These are phyloP conservation scores for Bruguiera sexangula DNA, from an alignment of 345 rosid genomes.

Conservation along the genomic window DNA sequence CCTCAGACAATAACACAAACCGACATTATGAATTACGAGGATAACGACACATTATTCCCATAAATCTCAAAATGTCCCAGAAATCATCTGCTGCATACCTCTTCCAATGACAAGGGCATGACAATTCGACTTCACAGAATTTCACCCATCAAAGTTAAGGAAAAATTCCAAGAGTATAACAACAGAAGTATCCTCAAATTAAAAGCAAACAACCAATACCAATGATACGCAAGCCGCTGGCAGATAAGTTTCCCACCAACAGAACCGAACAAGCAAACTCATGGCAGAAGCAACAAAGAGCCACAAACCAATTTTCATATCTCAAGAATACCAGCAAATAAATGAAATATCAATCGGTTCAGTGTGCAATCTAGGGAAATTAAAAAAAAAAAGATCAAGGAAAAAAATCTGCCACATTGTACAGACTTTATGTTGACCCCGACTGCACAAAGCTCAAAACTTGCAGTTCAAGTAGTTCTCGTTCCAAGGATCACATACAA, in stretches of 20 bases:
- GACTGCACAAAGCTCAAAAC: too few species aligned
- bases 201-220: background rate
- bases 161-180: background rate
- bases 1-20: background rate
- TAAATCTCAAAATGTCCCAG: background rate
- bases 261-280: background rate
- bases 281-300: background rate
- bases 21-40: background rate
- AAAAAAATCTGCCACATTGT: too few species aligned
- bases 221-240: background rate
- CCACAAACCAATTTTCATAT: background rate
- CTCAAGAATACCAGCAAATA: too few species aligned
- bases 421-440: too few species aligned
- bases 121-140: constrained; percentile 48
- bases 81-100: constrained; percentile 36
- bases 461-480: too few species aligned
- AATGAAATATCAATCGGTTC: too few species aligned
- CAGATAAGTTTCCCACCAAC: background rate
- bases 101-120: constrained; percentile 66
- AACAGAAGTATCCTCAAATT: background rate
- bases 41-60: background rate
- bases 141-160: constrained; percentile 37
- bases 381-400: too few species aligned
- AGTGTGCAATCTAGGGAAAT: too few species aligned
- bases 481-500: background rate